These are phyloP conservation scores for Pterocarpus macrocarpus DNA, from an alignment of 306 rosid species.

Conservation along the genomic window DNA sequence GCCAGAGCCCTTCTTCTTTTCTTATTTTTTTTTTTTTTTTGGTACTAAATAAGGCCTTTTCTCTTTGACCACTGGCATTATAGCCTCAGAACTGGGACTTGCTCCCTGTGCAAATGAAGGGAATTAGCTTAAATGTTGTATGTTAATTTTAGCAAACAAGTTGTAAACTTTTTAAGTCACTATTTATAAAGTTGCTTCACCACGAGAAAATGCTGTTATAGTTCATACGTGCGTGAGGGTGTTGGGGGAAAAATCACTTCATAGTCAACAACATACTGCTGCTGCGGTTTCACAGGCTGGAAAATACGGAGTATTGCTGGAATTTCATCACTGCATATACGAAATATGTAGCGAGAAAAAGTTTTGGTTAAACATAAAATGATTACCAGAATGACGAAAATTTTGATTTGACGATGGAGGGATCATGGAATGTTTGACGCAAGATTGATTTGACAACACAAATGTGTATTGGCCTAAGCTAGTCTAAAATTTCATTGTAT, in stretches of 20 bases:
- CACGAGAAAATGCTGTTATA: background rate
- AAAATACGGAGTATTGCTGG: background rate
- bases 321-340: background rate
- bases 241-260: background rate
- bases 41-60: background rate
- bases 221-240: background rate
- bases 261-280: background rate
- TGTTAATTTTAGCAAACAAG: slow-evolving; percentile 17
- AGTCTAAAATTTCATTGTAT: slow-evolving; percentile 2
- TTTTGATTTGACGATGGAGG: slow-evolving; percentile 1
- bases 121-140: slow-evolving; percentile 29
- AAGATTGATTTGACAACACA: slow-evolving; percentile 16
- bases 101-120: slow-evolving; percentile 19
- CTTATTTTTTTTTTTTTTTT: too few species aligned
- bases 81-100: slow-evolving; percentile 21
- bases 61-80: slow-evolving; percentile 41
- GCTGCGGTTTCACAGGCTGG: background rate
- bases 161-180: background rate
- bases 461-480: background rate
- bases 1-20: slow-evolving; percentile 39
- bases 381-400: background rate
- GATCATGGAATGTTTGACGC: background rate
- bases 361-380: background rate
- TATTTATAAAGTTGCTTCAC: background rate
- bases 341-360: background rate